These are phyloP conservation scores for Pouteria campechiana DNA, from an alignment of 179 eudicot genomes.

Conservation along the genomic window DNA sequence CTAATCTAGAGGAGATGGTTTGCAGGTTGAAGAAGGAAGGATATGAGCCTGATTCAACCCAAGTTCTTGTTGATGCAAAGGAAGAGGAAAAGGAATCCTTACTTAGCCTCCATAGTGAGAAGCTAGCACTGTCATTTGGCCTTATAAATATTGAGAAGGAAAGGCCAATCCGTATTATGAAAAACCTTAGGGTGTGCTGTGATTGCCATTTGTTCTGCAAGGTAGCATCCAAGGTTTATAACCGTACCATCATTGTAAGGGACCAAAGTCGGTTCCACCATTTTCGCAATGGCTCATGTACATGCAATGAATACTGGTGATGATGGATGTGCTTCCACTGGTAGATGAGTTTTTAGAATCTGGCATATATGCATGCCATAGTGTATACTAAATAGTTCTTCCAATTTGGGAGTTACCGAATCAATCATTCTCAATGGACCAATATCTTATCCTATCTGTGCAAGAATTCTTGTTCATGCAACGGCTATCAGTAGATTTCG, in stretches of 20 bases:
- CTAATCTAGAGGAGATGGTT: conserved; percentile 27
- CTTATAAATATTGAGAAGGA: conserved; percentile 31
- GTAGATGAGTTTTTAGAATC: no score
- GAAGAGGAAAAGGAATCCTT: conserved; percentile 59
- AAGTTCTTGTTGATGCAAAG: conserved; percentile 50
- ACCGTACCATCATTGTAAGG: neutral
- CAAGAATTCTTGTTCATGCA: no score
- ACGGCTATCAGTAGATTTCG: no score
- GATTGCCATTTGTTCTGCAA: conserved; percentile 54
- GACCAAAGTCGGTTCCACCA: neutral
- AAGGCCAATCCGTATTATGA: conserved; percentile 38
- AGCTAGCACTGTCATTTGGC: conserved; percentile 47
- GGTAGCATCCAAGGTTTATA: neutral
- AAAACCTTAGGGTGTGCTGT: conserved; percentile 64
- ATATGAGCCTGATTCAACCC: conserved; percentile 46
- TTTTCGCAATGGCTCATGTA: neutral
- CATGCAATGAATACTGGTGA: neutral
- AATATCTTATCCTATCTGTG: no score
- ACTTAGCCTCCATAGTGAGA: conserved; percentile 61
- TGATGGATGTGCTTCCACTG: no score
- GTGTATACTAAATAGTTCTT: no score
- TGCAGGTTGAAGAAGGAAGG: conserved; percentile 41
- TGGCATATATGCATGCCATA: no score
- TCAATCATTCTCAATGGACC: no score
- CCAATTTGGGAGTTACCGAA: no score